Evolutionary conservation across 1,284 basidiomycete species (phyloP).

Genomic region (Sporisorium iseilematis-ciliati): DNA sequence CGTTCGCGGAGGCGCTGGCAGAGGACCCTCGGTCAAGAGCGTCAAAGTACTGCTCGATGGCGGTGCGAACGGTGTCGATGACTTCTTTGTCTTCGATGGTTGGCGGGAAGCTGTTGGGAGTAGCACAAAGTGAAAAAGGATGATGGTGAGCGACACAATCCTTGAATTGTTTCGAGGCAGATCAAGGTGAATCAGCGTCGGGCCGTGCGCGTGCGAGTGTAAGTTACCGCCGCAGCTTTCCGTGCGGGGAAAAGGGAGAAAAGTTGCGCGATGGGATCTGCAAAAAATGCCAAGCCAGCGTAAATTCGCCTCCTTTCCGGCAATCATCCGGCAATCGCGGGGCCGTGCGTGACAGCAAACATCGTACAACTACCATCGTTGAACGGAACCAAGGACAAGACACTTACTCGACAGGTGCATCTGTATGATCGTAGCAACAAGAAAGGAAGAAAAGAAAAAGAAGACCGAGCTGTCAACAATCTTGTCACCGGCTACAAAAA

Average conservation of each 20-base stretch:
- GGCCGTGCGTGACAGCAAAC: neutral
- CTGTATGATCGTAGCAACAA: conserved; percentile 6
- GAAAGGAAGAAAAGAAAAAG: neutral
- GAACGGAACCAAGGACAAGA: neutral
- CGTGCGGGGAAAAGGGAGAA: neutral
- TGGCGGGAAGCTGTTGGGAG: conserved; percentile 43
- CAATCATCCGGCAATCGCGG: neutral
- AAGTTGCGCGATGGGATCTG: neutral
- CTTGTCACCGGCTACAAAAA: neutral
- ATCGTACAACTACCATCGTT: neutral
- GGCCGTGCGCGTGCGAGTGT: conserved; percentile 1
- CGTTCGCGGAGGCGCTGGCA: neutral
- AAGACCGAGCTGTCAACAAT: neutral
- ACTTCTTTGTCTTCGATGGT: conserved; percentile 58
- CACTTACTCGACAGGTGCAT: conserved; percentile 51
- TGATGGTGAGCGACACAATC: conserved; percentile 11
- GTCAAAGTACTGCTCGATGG: conserved; percentile 54
- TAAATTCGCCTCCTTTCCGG: conserved; percentile 6
- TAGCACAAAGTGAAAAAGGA: neutral
- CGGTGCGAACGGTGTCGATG: conserved; percentile 42
- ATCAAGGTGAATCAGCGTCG: no score
- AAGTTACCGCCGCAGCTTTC: neutral
- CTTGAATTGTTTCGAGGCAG: neutral
- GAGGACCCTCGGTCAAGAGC: conserved; percentile 18
- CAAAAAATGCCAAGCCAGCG: no score